These are phyloP conservation scores for Ustilago curta DNA, from an alignment of 1,284 basidiomycete genomes.

Conservation along the genomic window DNA sequence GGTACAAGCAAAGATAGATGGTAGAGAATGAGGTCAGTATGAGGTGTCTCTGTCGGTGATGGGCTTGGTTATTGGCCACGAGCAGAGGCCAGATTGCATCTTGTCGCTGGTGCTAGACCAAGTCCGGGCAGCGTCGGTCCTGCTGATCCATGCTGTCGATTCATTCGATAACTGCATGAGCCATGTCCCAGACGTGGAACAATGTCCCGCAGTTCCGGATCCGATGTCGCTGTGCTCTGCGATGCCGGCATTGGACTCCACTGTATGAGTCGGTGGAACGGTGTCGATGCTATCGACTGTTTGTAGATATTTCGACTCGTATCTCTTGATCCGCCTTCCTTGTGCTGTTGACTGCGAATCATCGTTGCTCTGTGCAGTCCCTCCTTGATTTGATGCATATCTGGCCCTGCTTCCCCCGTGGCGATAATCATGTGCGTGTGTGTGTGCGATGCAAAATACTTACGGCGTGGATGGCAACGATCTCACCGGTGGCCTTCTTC, in stretches of 20 bases:
- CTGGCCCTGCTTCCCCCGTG: neutral
- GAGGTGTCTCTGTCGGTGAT: no score
- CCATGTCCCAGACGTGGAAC: no score
- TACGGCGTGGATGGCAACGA: conserved; percentile 97
- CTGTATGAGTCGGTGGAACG: neutral
- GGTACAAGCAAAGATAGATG: neutral
- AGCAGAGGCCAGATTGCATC: neutral
- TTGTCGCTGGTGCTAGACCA: neutral
- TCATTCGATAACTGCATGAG: neutral
- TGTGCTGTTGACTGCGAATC: neutral
- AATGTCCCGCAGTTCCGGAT: no score
- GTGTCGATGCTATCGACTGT: neutral
- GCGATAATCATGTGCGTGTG: neutral
- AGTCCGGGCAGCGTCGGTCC: neutral
- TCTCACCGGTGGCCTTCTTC: conserved; percentile 99
- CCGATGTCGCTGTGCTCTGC: no score
- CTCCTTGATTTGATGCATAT: neutral
- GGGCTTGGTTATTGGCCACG: no score
- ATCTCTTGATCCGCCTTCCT: neutral
- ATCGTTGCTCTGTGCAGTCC: neutral
- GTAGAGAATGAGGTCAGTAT: conserved; percentile 18
- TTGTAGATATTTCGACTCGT: neutral
- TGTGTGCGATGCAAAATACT: conserved; percentile 67
- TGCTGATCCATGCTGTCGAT: neutral
- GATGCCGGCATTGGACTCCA: no score